phyloP scores from a whole-genome alignment of 495 filamentous ascomycete genomes.

The Antarctomyces pellizariae region DNA sequence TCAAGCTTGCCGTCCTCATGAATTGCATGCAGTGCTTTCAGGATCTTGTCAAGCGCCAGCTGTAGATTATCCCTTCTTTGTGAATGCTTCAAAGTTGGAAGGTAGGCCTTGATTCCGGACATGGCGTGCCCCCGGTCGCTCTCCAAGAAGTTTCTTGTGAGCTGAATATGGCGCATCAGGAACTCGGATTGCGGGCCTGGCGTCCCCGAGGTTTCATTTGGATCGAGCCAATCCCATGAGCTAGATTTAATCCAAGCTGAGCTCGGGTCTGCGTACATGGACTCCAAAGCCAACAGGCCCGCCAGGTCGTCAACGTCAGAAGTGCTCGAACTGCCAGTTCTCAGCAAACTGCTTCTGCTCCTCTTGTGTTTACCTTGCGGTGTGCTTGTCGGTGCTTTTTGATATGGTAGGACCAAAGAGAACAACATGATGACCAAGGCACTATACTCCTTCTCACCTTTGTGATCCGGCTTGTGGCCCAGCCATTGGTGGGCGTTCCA shows the following conservation, averaged over 20 bases:
- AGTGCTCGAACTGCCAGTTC: too few species aligned
- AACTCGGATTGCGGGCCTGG: conserved; percentile 27
- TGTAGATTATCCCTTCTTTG: conserved; percentile 31
- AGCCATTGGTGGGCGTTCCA: conserved; percentile 57
- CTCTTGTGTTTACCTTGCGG: too few species aligned
- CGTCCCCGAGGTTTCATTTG: not conserved
- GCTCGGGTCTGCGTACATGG: too few species aligned
- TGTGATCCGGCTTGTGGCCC: conserved; percentile 21
- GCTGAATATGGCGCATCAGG: conserved; percentile 7
- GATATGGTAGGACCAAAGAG: conserved; percentile 27
- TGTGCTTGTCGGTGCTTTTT: too few species aligned
- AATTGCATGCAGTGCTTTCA: conserved; percentile 63
- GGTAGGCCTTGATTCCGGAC: conserved; percentile 28
- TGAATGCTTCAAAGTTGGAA: conserved; percentile 34
- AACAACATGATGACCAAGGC: conserved; percentile 51
- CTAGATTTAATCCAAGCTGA: too few species aligned
- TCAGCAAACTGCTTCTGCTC: too few species aligned
- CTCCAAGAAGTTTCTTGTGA: conserved; percentile 24
- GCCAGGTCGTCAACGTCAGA: too few species aligned
- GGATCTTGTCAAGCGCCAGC: conserved; percentile 38
- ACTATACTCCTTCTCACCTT: conserved; percentile 51
- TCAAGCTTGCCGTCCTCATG: conserved; percentile 78
- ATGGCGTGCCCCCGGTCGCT: conserved; percentile 26
- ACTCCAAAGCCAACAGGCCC: too few species aligned
- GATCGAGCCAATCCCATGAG: not conserved